phyloP scores from a whole-genome alignment of 805 yeast genomes.

The Saturnispora zaruensis region DNA sequence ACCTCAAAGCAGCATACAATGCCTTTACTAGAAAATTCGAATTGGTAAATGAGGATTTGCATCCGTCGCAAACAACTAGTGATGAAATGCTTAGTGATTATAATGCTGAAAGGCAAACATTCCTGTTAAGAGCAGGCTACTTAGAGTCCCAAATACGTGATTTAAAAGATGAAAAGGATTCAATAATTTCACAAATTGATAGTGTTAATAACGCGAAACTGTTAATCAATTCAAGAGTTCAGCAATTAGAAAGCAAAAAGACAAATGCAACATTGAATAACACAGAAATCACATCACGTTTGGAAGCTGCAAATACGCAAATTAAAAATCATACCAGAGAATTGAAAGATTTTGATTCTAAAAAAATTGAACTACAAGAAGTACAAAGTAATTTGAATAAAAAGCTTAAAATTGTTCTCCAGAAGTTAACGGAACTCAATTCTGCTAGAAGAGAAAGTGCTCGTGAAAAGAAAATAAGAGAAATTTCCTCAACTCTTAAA shows the following conservation, averaged over 20 bases:
- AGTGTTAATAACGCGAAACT: constrained; percentile 31
- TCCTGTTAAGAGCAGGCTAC: constrained; percentile 47
- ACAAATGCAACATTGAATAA: constrained; percentile 24
- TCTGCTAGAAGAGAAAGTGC: constrained; percentile 71
- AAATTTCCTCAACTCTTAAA: constrained; percentile 59
- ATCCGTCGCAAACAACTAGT: constrained; percentile 27
- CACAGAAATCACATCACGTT: constrained; percentile 21
- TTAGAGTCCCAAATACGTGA: constrained; percentile 44
- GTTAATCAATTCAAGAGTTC: constrained; percentile 28
- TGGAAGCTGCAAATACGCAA: constrained; percentile 27
- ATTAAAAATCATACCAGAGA: constrained; percentile 24
- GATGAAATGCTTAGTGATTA: constrained; percentile 50
- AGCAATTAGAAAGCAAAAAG: constrained; percentile 28
- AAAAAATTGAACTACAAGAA: constrained; percentile 30
- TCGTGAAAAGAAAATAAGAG: constrained; percentile 61
- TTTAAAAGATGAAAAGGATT: constrained; percentile 35
- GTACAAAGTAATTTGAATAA: constrained; percentile 57
- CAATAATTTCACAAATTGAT: constrained; percentile 26
- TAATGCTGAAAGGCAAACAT: constrained; percentile 46
- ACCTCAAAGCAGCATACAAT: constrained; percentile 19
- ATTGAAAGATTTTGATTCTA: constrained; percentile 25
- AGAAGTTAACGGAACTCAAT: constrained; percentile 59
- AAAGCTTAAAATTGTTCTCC: constrained; percentile 49
- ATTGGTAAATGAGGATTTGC: constrained; percentile 9
- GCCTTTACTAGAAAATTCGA: constrained; percentile 12